Evolutionary conservation across 2,329 filamentous ascomycete species (phyloP), one percentile per base, ranked within the genome.

Genomic region (Phialophora chinensis): DNA sequence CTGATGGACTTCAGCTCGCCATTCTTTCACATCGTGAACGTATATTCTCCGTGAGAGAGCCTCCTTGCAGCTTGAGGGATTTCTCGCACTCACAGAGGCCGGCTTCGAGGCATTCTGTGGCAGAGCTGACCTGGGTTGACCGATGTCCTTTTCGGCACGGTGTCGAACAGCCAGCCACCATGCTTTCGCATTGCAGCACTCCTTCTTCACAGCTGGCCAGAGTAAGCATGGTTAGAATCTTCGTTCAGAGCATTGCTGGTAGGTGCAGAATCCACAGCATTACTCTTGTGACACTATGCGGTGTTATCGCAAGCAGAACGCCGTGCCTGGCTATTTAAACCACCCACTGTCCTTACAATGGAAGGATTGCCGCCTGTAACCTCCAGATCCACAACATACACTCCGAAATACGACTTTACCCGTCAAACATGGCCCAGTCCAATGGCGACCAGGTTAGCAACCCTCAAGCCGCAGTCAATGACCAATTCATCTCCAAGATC

Each of bases 401-500:
- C 20, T 25, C 49, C n/a, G 20, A 52, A 4, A 2, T 23, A 23
- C 47, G 12, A 25, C n/a, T 10, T 8, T 23, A 17, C 25, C 12
- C 20, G 4, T 20, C 8, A 8, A 25, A 4, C 49, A 52, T 52
- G 49, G 49, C 49, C 12, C 49, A 52, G 25, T 23, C 49, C 1
- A 52, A 23, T 27, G 49, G 49, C 49, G 20, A 52, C 20, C 4
- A n/a, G 20, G 49, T n/a, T 7, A 42, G 12, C 49, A 27, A 52
- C 25, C 20, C 20, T 17, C 49, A 52, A 52, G n/a, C 49, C 12
- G 20, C 49, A 11, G 49, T 52, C 17, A 52, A 52, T 25, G 49
- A 50, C 7, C 47, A 11, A 11, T 50, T 50, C 47, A 50, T 50
- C 25, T 50, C 47, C 47, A 50, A 50, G 25, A 25, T 50, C 47